Percentiles rank a stretch among this genome's conserved stretches.
Evolutionary conservation across 2,329 filamentous ascomycete species (phyloP).

Genomic region (Chrysosporium queenslandicum): DNA sequence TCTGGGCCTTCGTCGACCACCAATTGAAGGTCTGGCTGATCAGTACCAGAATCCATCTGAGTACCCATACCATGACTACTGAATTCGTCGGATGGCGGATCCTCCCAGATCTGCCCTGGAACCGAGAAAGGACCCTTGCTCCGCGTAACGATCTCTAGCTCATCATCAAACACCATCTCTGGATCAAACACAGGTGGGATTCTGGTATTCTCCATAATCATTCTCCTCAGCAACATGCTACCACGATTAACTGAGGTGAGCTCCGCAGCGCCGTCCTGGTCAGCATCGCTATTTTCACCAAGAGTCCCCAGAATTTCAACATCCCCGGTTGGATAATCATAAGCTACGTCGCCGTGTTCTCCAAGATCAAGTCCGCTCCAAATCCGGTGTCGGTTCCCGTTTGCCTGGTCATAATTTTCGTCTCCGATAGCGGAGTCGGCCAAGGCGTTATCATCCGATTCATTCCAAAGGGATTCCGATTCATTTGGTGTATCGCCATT

Average conservation of each 20-base stretch:
- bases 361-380: background rate
- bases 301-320: background rate
- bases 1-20: background rate
- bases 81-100: background rate
- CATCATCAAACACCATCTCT: background rate
- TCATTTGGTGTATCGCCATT: slow-evolving; percentile 9
- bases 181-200: slow-evolving; percentile 1
- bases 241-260: background rate
- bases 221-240: background rate
- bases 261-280: background rate
- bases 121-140: background rate
- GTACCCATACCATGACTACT: background rate
- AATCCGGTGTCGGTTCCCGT: background rate
- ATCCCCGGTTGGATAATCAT: background rate
- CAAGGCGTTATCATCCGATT: background rate
- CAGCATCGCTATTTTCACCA: background rate
- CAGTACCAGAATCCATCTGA: background rate
- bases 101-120: slow-evolving; percentile 12
- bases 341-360: background rate
- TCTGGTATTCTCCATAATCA: background rate
- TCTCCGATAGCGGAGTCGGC: background rate
- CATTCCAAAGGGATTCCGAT: background rate
- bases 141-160: background rate
- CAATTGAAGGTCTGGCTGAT: background rate
- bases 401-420: background rate